phyloP scores from a whole-genome alignment of 441 rosid genomes.

The Dalechampia spathulata region DNA sequence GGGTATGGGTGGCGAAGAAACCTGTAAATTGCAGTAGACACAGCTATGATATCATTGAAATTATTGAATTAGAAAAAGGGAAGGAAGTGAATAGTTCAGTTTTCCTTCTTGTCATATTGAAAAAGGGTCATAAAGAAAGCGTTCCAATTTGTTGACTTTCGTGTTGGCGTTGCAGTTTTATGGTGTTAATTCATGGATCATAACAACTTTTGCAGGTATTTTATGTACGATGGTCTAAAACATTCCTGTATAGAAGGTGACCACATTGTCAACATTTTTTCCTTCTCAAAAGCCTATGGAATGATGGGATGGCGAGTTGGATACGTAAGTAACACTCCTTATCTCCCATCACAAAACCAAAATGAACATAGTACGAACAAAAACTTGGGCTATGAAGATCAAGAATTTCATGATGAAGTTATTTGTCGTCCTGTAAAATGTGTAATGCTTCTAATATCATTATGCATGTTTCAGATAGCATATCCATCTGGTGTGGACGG shows the following conservation, averaged over 20 bases:
- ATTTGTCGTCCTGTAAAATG: background rate
- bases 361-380: background rate
- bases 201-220: conserved; percentile 53
- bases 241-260: conserved; percentile 88
- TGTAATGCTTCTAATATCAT: background rate
- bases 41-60: background rate
- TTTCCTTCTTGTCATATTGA: background rate
- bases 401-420: too few species aligned
- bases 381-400: background rate
- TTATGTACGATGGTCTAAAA: conserved; percentile 86
- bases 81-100: background rate
- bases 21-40: background rate
- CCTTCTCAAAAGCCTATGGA: conserved; percentile 97
- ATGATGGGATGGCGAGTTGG: conserved; percentile 99
- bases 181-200: conserved; percentile 4
- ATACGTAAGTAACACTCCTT: conserved; percentile 54
- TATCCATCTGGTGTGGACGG: conserved; percentile 77
- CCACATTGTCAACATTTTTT: conserved; percentile 87
- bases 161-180: background rate
- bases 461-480: conserved; percentile 57
- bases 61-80: background rate
- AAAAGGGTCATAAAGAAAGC: too few species aligned
- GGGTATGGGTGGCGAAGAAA: background rate
- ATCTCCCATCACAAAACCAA: background rate
- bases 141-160: background rate